Conservation (phyloP, 352 stramenopile species). For the Globisporangium cystogenes region DNA sequence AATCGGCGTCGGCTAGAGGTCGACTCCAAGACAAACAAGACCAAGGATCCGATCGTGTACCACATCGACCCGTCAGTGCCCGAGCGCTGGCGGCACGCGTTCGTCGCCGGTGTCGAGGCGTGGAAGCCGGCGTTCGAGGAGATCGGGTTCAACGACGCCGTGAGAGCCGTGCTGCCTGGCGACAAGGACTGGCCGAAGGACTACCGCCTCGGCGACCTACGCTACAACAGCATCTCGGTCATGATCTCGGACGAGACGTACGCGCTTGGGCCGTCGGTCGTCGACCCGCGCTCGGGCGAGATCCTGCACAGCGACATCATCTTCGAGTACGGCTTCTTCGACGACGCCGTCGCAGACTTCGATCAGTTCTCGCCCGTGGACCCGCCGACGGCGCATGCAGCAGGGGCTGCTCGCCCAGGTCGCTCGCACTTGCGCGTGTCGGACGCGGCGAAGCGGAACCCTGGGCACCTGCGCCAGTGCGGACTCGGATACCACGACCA, state of each 20-base stretch:
- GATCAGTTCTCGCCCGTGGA: constrained; percentile 34
- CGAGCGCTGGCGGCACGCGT: constrained; percentile 46
- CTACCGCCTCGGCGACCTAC: constrained; percentile 78
- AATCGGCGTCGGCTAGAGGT: constrained; percentile 63
- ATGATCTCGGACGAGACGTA: constrained; percentile 82
- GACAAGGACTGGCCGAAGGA: constrained; percentile 74
- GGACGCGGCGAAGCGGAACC: background rate
- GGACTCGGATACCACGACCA: constrained; percentile 30
- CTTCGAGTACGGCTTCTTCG: constrained; percentile 85
- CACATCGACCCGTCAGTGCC: constrained; percentile 85
- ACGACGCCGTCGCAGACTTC: constrained; percentile 54
- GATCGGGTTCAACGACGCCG: constrained; percentile 65
- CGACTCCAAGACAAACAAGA: constrained; percentile 24
- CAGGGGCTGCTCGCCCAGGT: background rate
- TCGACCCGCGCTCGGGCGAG: constrained; percentile 77
- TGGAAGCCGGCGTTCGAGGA: constrained; percentile 76
- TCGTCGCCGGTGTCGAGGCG: constrained; percentile 59
- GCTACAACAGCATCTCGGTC: constrained; percentile 84
- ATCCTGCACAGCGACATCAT: constrained; percentile 86
- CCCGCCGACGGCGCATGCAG: constrained; percentile 14
- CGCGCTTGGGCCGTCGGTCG: constrained; percentile 52
- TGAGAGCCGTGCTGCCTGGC: constrained; percentile 55
- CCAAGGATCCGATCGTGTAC: constrained; percentile 58
- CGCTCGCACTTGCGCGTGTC: background rate
- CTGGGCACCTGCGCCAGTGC: constrained; percentile 26